Conservation (phyloP, 2,329 filamentous ascomycete species). For the Nakataea oryzae region DNA sequence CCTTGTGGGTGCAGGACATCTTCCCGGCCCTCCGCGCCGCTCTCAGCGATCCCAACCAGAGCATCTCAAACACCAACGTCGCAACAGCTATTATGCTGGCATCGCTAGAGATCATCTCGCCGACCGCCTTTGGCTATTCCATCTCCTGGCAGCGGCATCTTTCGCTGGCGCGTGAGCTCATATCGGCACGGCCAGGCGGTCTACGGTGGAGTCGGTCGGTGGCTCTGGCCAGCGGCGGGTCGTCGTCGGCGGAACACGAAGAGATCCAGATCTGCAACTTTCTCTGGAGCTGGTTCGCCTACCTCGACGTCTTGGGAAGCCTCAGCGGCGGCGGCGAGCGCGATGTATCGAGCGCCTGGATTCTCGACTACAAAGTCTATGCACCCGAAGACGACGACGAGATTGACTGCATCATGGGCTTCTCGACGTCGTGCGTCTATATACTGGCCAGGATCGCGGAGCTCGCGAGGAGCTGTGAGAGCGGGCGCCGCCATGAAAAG, state of each 20-base stretch:
- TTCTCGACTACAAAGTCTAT: constrained; percentile 40
- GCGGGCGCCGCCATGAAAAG: constrained; percentile 37
- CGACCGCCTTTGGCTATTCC: constrained; percentile 68
- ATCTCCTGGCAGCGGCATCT: constrained; percentile 77
- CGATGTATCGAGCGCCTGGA: constrained; percentile 36
- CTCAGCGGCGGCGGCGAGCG: constrained; percentile 49
- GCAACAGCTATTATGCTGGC: constrained; percentile 79
- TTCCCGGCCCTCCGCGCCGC: constrained; percentile 61
- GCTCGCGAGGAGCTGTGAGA: constrained; percentile 53
- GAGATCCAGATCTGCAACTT: constrained; percentile 58
- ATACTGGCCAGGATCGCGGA: constrained; percentile 64
- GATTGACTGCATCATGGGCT: constrained; percentile 74
- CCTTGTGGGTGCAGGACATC: constrained; percentile 70
- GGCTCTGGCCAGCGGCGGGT: constrained; percentile 18
- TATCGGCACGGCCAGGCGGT: constrained; percentile 45
- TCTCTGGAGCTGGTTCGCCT: constrained; percentile 72
- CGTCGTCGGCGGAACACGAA: constrained; percentile 34
- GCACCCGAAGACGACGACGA: constrained; percentile 49
- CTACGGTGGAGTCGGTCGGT: constrained; percentile 12
- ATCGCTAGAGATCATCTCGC: constrained; percentile 74
- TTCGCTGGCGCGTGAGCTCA: constrained; percentile 64
- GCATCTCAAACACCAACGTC: constrained; percentile 62
- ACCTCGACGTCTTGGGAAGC: constrained; percentile 69
- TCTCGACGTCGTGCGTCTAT: constrained; percentile 60
- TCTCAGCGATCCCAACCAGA: constrained; percentile 47